A percentile compares a stretch with the other conserved stretches of the same genome.
Evolutionary conservation across 768 basidiomycete genomes (phyloP).

Genomic region (Postia placenta): DNA sequence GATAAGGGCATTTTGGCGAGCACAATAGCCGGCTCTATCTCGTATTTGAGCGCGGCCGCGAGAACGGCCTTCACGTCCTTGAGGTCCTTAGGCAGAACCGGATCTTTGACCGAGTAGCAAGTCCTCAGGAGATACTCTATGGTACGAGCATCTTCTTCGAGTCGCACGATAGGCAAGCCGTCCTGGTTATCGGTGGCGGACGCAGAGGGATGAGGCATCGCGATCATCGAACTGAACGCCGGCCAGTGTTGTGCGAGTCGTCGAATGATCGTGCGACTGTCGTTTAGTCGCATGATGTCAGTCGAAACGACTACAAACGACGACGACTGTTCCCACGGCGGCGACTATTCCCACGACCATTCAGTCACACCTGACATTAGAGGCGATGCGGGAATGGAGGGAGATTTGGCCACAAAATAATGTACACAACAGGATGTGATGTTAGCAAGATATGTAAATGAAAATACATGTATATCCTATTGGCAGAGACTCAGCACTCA

Average conservation of each 20-base stretch:
- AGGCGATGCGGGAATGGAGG: too few species aligned
- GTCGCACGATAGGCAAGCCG: neutral
- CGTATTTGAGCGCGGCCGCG: neutral
- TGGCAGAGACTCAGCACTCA: too few species aligned
- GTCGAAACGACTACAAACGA: too few species aligned
- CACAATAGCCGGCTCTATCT: neutral
- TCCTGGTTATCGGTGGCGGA: neutral
- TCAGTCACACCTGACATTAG: too few species aligned
- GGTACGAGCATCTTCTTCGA: neutral
- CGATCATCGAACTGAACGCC: neutral
- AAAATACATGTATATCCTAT: too few species aligned
- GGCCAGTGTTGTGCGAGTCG: neutral
- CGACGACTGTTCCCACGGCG: too few species aligned
- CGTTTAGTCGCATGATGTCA: slow-evolving; percentile 41
- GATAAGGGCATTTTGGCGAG: neutral
- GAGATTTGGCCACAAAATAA: too few species aligned
- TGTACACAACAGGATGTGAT: too few species aligned
- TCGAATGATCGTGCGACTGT: slow-evolving; percentile 33
- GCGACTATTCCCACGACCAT: too few species aligned
- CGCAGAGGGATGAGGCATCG: neutral
- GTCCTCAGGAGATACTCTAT: neutral
- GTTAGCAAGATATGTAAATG: too few species aligned
- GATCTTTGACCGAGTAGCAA: neutral
- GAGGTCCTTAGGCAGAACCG: neutral
- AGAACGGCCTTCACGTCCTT: neutral